Percentiles rank a stretch among this genome's conserved stretches.
phyloP scores from a whole-genome alignment of 2,329 filamentous ascomycete genomes.

The Drechslerella coelobrocha region DNA sequence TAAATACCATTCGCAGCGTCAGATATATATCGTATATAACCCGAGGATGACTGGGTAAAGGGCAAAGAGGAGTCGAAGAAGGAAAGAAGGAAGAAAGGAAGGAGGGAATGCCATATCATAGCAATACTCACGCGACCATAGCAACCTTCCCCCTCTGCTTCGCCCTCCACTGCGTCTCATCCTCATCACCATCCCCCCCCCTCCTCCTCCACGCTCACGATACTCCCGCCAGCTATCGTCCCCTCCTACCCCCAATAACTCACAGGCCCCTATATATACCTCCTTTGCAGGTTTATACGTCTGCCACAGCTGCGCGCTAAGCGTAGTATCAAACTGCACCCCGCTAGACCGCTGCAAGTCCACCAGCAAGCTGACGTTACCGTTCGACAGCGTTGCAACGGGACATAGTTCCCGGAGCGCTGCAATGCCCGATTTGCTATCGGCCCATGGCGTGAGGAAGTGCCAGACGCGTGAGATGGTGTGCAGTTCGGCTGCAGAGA shows the following conservation, averaged over 20 bases:
- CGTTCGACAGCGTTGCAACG: conserved; percentile 76
- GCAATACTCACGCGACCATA: conserved; percentile 76
- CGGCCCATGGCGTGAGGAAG: conserved; percentile 72
- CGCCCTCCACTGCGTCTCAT: conserved; percentile 22
- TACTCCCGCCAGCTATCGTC: conserved; percentile 18
- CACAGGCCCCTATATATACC: conserved; percentile 73
- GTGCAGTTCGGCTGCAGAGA: conserved; percentile 68
- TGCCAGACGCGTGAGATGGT: conserved; percentile 76
- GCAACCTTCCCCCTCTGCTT: conserved; percentile 64
- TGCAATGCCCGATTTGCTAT: conserved; percentile 61
- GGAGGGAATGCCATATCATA: conserved; percentile 67
- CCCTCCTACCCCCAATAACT: conserved; percentile 56
- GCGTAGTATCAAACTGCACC: conserved; percentile 69
- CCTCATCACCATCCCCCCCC: background rate
- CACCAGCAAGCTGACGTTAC: conserved; percentile 70
- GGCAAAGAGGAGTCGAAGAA: background rate
- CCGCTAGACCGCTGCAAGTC: conserved; percentile 69
- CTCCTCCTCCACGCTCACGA: conserved; percentile 6
- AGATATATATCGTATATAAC: background rate
- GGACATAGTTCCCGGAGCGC: conserved; percentile 66
- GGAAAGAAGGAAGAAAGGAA: background rate
- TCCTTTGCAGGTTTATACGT: conserved; percentile 75
- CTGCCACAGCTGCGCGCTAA: conserved; percentile 73
- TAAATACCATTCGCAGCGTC: background rate
- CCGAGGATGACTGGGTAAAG: background rate